Conservation (phyloP, 352 stramenopile species). For the Phytopythium mirpurense region DNA sequence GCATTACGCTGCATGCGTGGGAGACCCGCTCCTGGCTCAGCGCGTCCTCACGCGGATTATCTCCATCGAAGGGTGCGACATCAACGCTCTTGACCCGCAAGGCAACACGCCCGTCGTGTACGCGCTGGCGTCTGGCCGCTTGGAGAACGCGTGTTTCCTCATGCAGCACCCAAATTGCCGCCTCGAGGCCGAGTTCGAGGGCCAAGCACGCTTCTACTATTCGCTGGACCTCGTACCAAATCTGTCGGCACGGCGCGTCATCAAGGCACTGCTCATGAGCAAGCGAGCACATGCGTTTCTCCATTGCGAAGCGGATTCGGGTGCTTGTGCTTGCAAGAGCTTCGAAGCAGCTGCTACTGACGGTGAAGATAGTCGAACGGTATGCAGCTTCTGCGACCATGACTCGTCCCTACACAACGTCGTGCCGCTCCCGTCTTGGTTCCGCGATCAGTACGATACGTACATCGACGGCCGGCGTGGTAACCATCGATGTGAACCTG, state of each 20-base stretch:
- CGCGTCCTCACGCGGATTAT: constrained; percentile 25
- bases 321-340: constrained; percentile 52
- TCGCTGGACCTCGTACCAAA: constrained; percentile 43
- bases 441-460: constrained; percentile 64
- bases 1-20: constrained; percentile 45
- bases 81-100: constrained; percentile 48
- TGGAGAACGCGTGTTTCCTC: constrained; percentile 39
- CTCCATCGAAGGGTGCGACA: constrained; percentile 18
- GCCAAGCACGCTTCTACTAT: constrained; percentile 59
- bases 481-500: too few relatives aligned
- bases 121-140: constrained; percentile 23
- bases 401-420: constrained; percentile 15
- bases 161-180: constrained; percentile 17
- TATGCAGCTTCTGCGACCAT: constrained; percentile 53
- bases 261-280: constrained; percentile 23
- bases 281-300: constrained; percentile 40
- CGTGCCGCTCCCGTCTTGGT: constrained; percentile 60
- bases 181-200: constrained; percentile 59
- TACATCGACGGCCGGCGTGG: constrained; percentile 22
- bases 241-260: constrained; percentile 34
- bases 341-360: constrained; percentile 27
- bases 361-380: background rate
- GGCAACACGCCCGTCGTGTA: constrained; percentile 45
- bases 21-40: constrained; percentile 12
- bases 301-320: constrained; percentile 31